These are phyloP conservation scores for Globisporangium viniferum DNA, from an alignment of 352 stramenopile species.

Conservation along the genomic window DNA sequence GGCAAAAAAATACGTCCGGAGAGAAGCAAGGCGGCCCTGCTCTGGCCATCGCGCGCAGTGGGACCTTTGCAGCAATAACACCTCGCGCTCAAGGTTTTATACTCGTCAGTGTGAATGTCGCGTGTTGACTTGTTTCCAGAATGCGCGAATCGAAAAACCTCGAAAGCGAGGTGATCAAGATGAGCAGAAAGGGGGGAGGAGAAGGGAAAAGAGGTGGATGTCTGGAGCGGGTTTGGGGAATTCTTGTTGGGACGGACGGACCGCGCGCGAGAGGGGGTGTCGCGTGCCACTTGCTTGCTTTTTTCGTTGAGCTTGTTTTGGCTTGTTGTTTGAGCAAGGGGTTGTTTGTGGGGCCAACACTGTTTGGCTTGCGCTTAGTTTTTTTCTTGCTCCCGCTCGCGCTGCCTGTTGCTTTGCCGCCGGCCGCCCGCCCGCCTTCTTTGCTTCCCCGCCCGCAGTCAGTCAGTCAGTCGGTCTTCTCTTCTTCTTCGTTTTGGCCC, in stretches of 20 bases:
- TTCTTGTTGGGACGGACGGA: constrained; percentile 9
- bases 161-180: background rate
- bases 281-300: background rate
- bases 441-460: background rate
- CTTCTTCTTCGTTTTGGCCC: background rate
- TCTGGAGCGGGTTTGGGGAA: constrained; percentile 4
- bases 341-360: background rate
- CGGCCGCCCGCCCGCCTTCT: background rate
- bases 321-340: background rate
- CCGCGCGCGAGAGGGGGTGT: constrained; percentile 9
- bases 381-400: constrained; percentile 20
- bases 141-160: constrained; percentile 11
- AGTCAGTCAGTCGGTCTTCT: background rate
- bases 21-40: constrained; percentile 9
- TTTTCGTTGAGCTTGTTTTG: background rate
- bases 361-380: constrained; percentile 15
- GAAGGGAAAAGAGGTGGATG: background rate
- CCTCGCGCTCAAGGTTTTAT: constrained; percentile 6
- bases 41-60: constrained; percentile 5
- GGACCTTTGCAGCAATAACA: constrained; percentile 1
- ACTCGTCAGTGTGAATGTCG: background rate
- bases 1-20: constrained; percentile 14
- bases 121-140: background rate
- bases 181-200: background rate
- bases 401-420: constrained; percentile 2